Conservation (phyloP, 2,329 filamentous ascomycete species). For the Fusarium devonianum region DNA sequence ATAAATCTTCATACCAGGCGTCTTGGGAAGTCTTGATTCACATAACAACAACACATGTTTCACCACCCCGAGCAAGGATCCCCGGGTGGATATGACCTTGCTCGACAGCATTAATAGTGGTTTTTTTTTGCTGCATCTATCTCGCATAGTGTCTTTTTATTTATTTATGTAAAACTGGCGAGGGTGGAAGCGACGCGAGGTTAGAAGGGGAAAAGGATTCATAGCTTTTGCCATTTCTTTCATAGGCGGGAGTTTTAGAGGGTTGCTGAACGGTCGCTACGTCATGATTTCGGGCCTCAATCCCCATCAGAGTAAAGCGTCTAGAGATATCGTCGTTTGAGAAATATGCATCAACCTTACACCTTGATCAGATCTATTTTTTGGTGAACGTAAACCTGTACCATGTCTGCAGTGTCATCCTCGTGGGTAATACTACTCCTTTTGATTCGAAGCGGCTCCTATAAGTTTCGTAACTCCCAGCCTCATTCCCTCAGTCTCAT, state of each 20-base stretch:
- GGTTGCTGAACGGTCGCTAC: conserved; percentile 13
- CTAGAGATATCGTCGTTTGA: conserved; percentile 9
- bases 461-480: too few species aligned
- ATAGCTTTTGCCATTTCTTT: conserved; percentile 3
- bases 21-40: conserved; percentile 9
- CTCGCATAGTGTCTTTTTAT: too few species aligned
- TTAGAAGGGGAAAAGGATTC: not conserved
- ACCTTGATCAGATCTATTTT: too few species aligned
- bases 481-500: too few species aligned
- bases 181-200: too few species aligned
- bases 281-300: conserved; percentile 8
- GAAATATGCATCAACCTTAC: too few species aligned
- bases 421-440: too few species aligned
- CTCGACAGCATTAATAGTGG: conserved; percentile 2
- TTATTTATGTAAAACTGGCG: too few species aligned
- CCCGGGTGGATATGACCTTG: not conserved
- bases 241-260: conserved; percentile 11
- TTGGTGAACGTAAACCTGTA: not conserved
- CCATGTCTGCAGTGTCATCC: conserved; percentile 19
- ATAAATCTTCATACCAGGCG: conserved; percentile 26
- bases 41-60: not conserved
- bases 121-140: too few species aligned
- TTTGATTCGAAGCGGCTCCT: too few species aligned
- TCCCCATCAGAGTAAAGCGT: conserved; percentile 20
- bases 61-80: not conserved